A percentile compares a stretch with the other conserved stretches of the same genome.
These are phyloP conservation scores for Escallonia rubra DNA, from an alignment of 129 eudicot species.

Conservation along the genomic window DNA sequence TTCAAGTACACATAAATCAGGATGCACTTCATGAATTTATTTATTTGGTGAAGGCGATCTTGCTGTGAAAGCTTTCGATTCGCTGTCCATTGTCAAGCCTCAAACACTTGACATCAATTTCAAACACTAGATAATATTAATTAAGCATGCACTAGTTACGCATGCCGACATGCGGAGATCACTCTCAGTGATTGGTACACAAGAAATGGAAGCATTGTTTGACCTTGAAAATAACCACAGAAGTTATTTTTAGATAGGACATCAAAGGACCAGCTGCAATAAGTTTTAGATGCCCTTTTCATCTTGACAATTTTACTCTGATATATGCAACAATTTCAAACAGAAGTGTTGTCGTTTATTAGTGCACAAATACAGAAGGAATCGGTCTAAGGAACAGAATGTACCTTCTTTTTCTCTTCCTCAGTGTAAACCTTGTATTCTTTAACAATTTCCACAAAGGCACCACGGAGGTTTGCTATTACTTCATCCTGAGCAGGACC, in stretches of 20 bases:
- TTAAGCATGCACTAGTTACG: no score
- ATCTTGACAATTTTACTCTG: no score
- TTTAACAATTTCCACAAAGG: conserved; percentile 72
- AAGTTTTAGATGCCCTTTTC: no score
- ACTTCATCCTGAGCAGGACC: conserved; percentile 98
- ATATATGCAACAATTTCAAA: no score
- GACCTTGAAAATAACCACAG: no score
- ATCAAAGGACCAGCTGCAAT: no score
- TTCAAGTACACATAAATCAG: background rate
- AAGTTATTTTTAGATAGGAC: no score
- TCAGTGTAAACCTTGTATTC: conserved; percentile 82
- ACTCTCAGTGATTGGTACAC: no score
- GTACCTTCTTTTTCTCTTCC: conserved; percentile 77
- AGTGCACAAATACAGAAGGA: background rate
- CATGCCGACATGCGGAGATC: no score
- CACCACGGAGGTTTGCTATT: conserved; percentile 70
- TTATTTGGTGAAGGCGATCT: background rate
- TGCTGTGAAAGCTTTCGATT: background rate
- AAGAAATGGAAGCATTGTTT: no score
- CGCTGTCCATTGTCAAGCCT: background rate
- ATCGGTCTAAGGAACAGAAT: conserved; percentile 5
- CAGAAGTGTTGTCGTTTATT: no score
- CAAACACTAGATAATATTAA: no score
- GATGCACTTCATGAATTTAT: background rate
- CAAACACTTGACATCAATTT: background rate